Conservation (phyloP, 129 eudicot genomes). For the Chrysanthemum seticuspe region DNA sequence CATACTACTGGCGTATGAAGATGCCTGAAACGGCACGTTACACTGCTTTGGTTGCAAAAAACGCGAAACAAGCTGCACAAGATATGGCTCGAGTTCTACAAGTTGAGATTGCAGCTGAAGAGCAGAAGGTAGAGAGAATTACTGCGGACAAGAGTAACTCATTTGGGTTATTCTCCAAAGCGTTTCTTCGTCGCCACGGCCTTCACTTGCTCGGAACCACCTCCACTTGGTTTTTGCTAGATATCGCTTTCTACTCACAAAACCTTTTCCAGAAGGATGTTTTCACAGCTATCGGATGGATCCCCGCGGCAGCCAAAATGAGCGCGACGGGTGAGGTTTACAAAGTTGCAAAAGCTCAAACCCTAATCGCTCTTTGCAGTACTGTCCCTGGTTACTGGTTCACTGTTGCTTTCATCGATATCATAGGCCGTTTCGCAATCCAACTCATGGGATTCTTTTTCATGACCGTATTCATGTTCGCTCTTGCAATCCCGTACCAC, state of each 20-base stretch:
- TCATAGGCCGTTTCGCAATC: slow-evolving; percentile 42
- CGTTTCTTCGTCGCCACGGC: slow-evolving; percentile 40
- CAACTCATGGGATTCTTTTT: slow-evolving; percentile 45
- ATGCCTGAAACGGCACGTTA: slow-evolving; percentile 61
- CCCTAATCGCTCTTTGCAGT: slow-evolving; percentile 31
- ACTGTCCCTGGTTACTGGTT: slow-evolving; percentile 48
- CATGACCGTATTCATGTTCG: slow-evolving; percentile 37
- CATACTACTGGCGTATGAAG: slow-evolving; percentile 48
- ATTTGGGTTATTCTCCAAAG: slow-evolving; percentile 29
- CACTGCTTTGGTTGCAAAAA: slow-evolving; percentile 47
- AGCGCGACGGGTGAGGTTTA: slow-evolving; percentile 24
- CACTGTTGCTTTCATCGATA: slow-evolving; percentile 34
- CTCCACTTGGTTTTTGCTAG: slow-evolving; percentile 36
- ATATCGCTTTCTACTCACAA: slow-evolving; percentile 41
- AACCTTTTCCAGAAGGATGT: slow-evolving; percentile 31
- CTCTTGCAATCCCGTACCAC: slow-evolving; percentile 26
- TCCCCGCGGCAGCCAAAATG: not conserved
- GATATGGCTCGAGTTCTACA: slow-evolving; percentile 43
- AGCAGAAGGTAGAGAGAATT: slow-evolving; percentile 18
- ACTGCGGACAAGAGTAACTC: not conserved
- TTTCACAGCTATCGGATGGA: not conserved
- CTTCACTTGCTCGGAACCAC: slow-evolving; percentile 37
- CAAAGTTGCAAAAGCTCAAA: slow-evolving; percentile 30
- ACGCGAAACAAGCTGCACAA: slow-evolving; percentile 36
- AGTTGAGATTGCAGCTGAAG: slow-evolving; percentile 24